phyloP scores from a whole-genome alignment of 192 early-diverging fungal genomes.

The Helicostylum pulchrum region DNA sequence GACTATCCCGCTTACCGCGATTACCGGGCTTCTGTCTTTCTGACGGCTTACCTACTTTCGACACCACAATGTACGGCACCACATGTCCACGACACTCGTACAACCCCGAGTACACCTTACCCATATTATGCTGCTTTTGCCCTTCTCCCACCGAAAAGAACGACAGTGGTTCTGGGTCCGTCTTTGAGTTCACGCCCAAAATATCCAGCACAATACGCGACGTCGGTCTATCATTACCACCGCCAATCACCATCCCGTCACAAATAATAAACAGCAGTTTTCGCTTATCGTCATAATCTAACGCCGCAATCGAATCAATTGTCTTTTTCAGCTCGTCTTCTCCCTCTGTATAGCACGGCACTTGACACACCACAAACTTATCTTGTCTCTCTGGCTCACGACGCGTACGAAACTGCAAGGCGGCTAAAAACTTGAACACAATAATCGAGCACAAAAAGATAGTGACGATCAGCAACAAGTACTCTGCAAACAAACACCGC shows the following conservation, averaged over 20 bases:
- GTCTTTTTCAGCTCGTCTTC: constrained; percentile 80
- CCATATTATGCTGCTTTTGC: constrained; percentile 90
- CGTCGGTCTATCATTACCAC: constrained; percentile 93
- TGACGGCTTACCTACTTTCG: constrained; percentile 83
- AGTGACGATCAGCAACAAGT: constrained; percentile 78
- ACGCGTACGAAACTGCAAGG: constrained; percentile 64
- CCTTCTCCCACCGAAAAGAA: constrained; percentile 92
- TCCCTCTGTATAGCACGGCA: constrained; percentile 94
- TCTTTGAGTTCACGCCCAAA: constrained; percentile 76
- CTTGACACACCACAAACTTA: constrained; percentile 93
- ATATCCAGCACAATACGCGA: constrained; percentile 91
- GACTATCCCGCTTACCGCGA: constrained; percentile 97
- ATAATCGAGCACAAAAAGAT: constrained; percentile 82
- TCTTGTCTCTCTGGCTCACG: constrained; percentile 83
- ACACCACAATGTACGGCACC: constrained; percentile 92
- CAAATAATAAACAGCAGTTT: constrained; percentile 86
- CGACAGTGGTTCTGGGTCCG: constrained; percentile 70
- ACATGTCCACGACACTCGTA: constrained; percentile 85
- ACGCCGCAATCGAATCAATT: constrained; percentile 73
- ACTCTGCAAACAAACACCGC: constrained; percentile 77
- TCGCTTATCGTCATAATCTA: constrained; percentile 84
- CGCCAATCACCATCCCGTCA: constrained; percentile 92
- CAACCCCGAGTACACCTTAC: constrained; percentile 91
- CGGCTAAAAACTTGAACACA: constrained; percentile 72
- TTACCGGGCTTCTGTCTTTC: constrained; percentile 86